A percentile compares a stretch with the other conserved stretches of the same genome.
Evolutionary conservation across 2,329 filamentous ascomycete species (phyloP).

Genomic region (Escovopsis sp.): DNA sequence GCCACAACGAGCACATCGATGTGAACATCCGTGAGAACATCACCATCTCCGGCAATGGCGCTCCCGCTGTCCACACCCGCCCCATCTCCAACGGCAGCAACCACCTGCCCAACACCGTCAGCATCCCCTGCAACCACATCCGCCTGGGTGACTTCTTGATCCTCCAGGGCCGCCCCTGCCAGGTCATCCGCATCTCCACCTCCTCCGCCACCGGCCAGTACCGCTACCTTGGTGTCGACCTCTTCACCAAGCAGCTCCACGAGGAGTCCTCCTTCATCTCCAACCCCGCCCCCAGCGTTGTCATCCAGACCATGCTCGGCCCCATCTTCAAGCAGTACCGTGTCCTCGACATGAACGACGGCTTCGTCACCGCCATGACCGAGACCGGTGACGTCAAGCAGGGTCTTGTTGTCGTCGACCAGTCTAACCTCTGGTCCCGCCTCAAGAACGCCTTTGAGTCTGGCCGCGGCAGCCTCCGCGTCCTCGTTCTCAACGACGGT

Average conservation of each 20-base stretch:
- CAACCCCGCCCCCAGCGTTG: conserved; percentile 89
- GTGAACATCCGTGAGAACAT: conserved; percentile 20
- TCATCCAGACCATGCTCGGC: conserved; percentile 98
- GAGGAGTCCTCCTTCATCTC: conserved; percentile 97
- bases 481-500: conserved; percentile 87
- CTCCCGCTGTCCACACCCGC: conserved; percentile 26
- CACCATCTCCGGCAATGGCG: conserved; percentile 25
- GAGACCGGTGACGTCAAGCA: conserved; percentile 99
- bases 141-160: conserved; percentile 97
- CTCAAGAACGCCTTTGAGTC: conserved; percentile 75
- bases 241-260: conserved; percentile 99
- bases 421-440: conserved; percentile 75
- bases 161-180: conserved; percentile 96
- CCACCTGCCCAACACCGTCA: conserved; percentile 65
- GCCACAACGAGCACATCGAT: conserved; percentile 33
- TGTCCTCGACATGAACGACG: conserved; percentile 90
- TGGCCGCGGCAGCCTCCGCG: conserved; percentile 84
- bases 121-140: conserved; percentile 99
- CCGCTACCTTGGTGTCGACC: conserved; percentile 98
- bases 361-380: conserved; percentile 86
- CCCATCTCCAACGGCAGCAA: conserved; percentile 12
- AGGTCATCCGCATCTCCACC: conserved; percentile 99
- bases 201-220: conserved; percentile 97
- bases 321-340: conserved; percentile 99
- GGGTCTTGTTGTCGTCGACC: conserved; percentile 80